phyloP scores from a whole-genome alignment of 2,329 filamentous ascomycete species.

The Aureobasidium sp. region DNA sequence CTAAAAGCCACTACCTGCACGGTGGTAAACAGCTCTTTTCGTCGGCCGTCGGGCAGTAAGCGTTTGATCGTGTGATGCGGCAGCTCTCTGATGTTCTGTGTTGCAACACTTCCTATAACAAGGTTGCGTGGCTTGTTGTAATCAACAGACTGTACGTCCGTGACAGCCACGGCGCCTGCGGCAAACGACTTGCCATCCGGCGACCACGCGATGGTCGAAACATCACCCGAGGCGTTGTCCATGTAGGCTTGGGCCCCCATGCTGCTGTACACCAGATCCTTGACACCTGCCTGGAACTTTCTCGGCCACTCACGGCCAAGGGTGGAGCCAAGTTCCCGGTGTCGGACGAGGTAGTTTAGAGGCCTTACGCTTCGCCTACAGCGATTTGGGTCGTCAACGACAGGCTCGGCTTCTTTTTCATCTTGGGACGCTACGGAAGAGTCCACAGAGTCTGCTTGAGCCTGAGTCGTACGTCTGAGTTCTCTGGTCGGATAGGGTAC shows the following conservation, averaged over 20 bases:
- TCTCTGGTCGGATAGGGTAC: not conserved
- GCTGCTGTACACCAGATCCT: conserved; percentile 21
- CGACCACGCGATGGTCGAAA: conserved; percentile 49
- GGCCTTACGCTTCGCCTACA: not conserved
- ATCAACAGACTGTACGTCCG: conserved; percentile 47
- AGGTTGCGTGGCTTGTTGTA: conserved; percentile 53
- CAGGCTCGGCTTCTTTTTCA: not conserved
- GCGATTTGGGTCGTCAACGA: not conserved
- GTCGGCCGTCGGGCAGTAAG: conserved; percentile 36
- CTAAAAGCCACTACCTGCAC: conserved; percentile 48
- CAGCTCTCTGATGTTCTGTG: conserved; percentile 41
- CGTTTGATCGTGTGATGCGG: conserved; percentile 43
- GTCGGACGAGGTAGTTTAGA: not conserved
- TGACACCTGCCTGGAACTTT: not conserved
- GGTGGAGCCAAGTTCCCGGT: not conserved
- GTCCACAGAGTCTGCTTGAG: not conserved
- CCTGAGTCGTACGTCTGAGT: not conserved
- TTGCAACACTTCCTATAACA: conserved; percentile 40
- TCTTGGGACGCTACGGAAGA: not conserved
- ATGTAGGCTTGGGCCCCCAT: conserved; percentile 40
- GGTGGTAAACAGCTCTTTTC: conserved; percentile 46
- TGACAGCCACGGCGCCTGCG: conserved; percentile 48
- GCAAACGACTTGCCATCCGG: conserved; percentile 46
- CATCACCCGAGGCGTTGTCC: conserved; percentile 51
- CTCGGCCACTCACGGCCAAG: not conserved